Base-by-base conservation (phyloP, 1,284 basidiomycete genomes). In the Tranzscheliella williamsii region DNA sequence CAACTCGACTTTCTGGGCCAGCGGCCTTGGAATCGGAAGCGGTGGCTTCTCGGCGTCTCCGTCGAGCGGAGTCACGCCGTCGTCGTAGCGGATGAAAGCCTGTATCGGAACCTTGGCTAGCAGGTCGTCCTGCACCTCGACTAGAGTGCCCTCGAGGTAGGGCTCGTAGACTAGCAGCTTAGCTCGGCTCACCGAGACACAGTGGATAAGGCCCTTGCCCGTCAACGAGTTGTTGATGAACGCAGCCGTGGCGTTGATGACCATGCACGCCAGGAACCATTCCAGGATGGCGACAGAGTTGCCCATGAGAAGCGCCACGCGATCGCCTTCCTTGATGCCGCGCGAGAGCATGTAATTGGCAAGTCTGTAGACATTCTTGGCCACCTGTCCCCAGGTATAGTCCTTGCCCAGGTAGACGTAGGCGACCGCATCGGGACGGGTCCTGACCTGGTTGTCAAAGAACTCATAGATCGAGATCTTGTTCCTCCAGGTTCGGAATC, bases 181-280 rank as follows among this genome's bases (percentile, higher is more conserved):
- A 13, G 75, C 74, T 4, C 46, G 33, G 8, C 72, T 64, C 24
- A 76, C 64, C 0, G 42, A 33, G 46, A 79, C 62, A 63, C 78
- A 79, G 56, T 79, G 78, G 16, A 57, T 36, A 17, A 79, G 53
- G 5, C 70, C 67, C 12, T 57, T 50, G 33, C 58, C 75, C 8
- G 71, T 73, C 20, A 79, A 55, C 38, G 70, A 71, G 60, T 70
- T 72, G 64, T 79, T 79, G 64, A 79, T 75, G 52, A 78, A 78
- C 1, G 73, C 78, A 5, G 78, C 76, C 4, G 72, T 40, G 18
- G 69, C 57, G 33, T 74, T 64, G 62, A 67, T 58, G 38, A 45
- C 50, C 70, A 75, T 56, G 49, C 68, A 74, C 0, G 68, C 72
- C 21, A 71, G 55, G 65, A 63, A 75, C 50, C 71, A 51, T 32